These are phyloP conservation scores for Talaromyces marneffei DNA, from an alignment of 2,329 filamentous ascomycete genomes.

Conservation along the genomic window DNA sequence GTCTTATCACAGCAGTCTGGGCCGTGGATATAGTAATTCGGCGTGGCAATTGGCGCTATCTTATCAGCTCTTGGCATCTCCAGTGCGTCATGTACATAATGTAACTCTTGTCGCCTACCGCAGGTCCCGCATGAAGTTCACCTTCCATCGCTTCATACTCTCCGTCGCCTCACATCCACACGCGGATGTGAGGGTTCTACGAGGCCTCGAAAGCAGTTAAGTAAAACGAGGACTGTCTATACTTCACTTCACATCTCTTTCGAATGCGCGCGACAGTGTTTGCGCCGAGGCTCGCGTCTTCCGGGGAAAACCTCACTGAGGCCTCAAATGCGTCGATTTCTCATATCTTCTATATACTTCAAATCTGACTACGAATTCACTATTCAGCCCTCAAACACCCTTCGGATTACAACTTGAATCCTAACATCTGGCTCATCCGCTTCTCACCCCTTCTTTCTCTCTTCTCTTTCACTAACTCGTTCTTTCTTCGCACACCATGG, in stretches of 20 bases:
- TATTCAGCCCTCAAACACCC: background rate
- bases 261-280: slow-evolving; percentile 8
- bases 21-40: background rate
- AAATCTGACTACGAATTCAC: background rate
- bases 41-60: slow-evolving; percentile 1
- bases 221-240: background rate
- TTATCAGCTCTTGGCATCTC: slow-evolving; percentile 14
- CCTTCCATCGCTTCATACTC: background rate
- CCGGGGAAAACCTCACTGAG: slow-evolving; percentile 9
- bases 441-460: background rate
- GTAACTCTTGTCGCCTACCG: slow-evolving; percentile 2
- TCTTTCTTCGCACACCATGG: slow-evolving; percentile 24
- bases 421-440: background rate
- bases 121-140: slow-evolving; percentile 7
- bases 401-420: background rate
- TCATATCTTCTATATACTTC: background rate
- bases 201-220: background rate
- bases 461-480: background rate
- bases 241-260: background rate
- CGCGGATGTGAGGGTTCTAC: slow-evolving; percentile 15
- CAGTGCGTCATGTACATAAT: slow-evolving; percentile 13
- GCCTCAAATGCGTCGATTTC: background rate
- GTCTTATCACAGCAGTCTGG: background rate
- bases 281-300: slow-evolving; percentile 10
- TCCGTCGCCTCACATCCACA: slow-evolving; percentile 14